Conservation (phyloP, 148 eudicot genomes). For the Vaccinium myrtillus region DNA sequence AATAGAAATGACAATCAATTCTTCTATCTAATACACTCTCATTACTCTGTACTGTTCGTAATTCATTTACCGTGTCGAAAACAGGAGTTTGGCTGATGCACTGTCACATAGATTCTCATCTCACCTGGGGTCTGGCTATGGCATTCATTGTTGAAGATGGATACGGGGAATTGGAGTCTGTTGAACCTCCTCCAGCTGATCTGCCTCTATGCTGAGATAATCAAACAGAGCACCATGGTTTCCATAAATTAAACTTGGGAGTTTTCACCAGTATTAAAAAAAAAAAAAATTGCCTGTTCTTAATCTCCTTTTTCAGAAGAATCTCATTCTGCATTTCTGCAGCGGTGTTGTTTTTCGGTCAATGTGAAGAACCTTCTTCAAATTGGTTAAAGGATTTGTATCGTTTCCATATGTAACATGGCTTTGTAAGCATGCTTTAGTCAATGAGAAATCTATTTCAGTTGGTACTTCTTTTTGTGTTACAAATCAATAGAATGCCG, state of each 20-base stretch:
- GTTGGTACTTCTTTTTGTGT: neutral
- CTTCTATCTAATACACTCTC: too few species aligned
- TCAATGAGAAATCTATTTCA: neutral
- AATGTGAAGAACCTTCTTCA: neutral
- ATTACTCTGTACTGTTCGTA: too few species aligned
- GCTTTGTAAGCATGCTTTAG: neutral
- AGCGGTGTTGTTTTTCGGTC: neutral
- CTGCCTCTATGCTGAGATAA: constrained; percentile 68
- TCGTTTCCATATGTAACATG: neutral
- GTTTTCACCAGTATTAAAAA: neutral
- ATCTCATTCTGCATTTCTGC: constrained; percentile 5
- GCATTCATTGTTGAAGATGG: constrained; percentile 78
- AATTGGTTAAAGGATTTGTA: neutral
- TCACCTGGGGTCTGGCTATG: constrained; percentile 81
- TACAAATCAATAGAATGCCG: neutral
- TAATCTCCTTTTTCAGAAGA: constrained; percentile 5
- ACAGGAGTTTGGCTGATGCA: constrained; percentile 94
- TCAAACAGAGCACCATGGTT: neutral
- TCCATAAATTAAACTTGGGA: neutral
- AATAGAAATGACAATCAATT: neutral
- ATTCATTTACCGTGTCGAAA: neutral
- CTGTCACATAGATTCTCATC: constrained; percentile 85
- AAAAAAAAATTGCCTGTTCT: neutral
- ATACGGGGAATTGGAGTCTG: constrained; percentile 45
- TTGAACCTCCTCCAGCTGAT: constrained; percentile 73